Base-by-base conservation (phyloP, 2,329 filamentous ascomycete genomes). In the Aaosphaeria pasadenensis region DNA sequence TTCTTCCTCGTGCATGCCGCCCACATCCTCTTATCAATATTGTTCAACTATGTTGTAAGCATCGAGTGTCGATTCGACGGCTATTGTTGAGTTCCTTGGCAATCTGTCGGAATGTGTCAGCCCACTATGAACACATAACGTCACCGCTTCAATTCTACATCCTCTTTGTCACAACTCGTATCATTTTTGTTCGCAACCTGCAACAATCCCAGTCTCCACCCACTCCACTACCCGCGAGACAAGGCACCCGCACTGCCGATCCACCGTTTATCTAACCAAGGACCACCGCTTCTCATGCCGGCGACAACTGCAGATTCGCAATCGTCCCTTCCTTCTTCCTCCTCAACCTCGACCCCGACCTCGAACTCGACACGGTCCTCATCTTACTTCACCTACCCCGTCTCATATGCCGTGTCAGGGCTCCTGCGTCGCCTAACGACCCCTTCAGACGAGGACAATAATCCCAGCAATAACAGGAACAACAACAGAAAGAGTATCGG, bases 311-410 rank as follows among this genome's bases (percentile, higher is more conserved):
- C 58, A 54, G 56, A 60, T 32, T 44, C 58, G 11, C 45, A 51
- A n/a, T 48, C 51, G 33, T 50, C 50, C 30, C 24, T 47, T 40
- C 30, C 29, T 38, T 50, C 28, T 9, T n/a, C 33, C 9, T 50
- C 11, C 46, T 31, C 32, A 44, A 53, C 42, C 45, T 53, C 44
- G 48, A 51, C 43, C 44, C 53, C 17, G 42, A 58, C 38, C 52
- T n/a, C 46, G n/a, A 28, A 54, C 41, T 45, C 52, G 6, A 55
- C 53, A 40, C 51, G 54, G 46, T 64, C 69, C 47, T 65, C 69
- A 24, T 72, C 68, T 39, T 77, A 77, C 61, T 75, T 78, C 58
- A 72, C 74, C 42, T 76, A 75, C 52, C 76, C 77, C 11, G 69
- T 79, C 40, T 66, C 73, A 33, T 77, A 78, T 61, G 75, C 75